Evolutionary conservation across 805 yeast species (phyloP), one percentile per base, ranked within the genome.

Genomic region (Lipomyces sp.): DNA sequence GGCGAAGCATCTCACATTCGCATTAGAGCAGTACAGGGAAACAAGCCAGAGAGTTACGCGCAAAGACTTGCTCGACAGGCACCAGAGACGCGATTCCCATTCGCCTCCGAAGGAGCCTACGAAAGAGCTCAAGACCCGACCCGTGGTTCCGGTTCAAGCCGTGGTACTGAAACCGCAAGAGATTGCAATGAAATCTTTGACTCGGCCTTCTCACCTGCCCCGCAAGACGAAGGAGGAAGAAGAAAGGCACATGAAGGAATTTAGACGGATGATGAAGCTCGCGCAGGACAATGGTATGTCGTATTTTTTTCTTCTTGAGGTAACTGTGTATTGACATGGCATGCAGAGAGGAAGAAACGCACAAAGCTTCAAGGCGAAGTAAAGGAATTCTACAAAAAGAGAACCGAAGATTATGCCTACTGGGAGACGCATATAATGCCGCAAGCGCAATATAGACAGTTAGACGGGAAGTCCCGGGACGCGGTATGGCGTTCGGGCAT

Each of bases 181-280:
- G 11, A 24, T 50, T 39, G 57, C 62, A 10, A 61, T 68, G 47
- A 55, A 73, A 13, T 65, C 83, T 0, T 69, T 71, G 22, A 82
- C 89, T 0, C 68, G 91, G 47, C 89, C 86, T 23, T 66, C 74
- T 1, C 77, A 80, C 70, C 66, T 84, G 34, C 90, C 91, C 0
- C 86, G 88, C 39, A 84, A 84, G 63, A 66, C 76, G 23, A 63
- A 66, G 16, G 65, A 67, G 18, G 89, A 84, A 59, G 74, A 76
- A 16, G 47, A 65, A 26, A 77, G 74, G 52, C 90, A 84, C 62
- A 70, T 77, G 38, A 66, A 67, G 38, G 82, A 80, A 60, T 80
- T 77, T 49, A 77, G 79, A 46, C 58, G 63, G 26, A 53, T 80
- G 36, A 65, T 80, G 62, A 32, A 37, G 28, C 26, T 31, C 13